Percentiles rank a stretch among this genome's conserved stretches.
phyloP scores from a whole-genome alignment of 176 grass and related monocot species.

The Carex myosuroides region DNA sequence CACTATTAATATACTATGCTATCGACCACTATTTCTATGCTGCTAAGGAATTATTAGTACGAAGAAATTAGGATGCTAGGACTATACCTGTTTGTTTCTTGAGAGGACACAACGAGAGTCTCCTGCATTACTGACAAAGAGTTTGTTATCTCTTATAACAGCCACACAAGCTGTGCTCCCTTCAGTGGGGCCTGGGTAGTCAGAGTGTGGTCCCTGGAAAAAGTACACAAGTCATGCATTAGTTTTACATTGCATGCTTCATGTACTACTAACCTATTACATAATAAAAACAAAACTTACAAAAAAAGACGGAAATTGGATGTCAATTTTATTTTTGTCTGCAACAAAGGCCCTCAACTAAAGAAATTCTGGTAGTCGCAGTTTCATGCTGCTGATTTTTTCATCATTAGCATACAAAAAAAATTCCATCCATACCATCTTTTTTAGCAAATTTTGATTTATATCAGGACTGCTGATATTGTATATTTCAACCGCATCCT shows the following conservation, averaged over 20 bases:
- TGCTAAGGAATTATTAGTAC: background rate
- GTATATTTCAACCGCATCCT: too few relatives aligned
- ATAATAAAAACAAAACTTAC: background rate
- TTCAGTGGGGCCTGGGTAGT: slow-evolving; percentile 70
- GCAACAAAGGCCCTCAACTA: too few relatives aligned
- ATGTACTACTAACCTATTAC: background rate
- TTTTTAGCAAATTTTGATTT: too few relatives aligned
- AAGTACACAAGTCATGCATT: background rate
- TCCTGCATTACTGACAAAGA: slow-evolving; percentile 86
- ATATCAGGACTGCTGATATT: too few relatives aligned
- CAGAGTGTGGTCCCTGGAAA: slow-evolving; percentile 85
- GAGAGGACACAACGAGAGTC: slow-evolving; percentile 95
- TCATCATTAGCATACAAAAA: too few relatives aligned
- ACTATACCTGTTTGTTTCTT: slow-evolving; percentile 69
- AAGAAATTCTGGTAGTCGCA: background rate
- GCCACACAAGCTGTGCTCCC: slow-evolving; percentile 94
- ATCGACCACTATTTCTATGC: background rate
- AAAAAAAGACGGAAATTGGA: too few relatives aligned
- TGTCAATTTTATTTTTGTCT: background rate
- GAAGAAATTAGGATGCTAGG: background rate
- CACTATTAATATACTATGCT: background rate
- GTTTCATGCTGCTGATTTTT: background rate
- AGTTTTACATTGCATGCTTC: background rate
- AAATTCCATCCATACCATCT: too few relatives aligned
- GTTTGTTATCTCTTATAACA: slow-evolving; percentile 68